Evolutionary conservation across 2,329 filamentous ascomycete species (phyloP), one percentile per base, ranked within the genome.

Genomic region (Fusarium brevicatenulatum): DNA sequence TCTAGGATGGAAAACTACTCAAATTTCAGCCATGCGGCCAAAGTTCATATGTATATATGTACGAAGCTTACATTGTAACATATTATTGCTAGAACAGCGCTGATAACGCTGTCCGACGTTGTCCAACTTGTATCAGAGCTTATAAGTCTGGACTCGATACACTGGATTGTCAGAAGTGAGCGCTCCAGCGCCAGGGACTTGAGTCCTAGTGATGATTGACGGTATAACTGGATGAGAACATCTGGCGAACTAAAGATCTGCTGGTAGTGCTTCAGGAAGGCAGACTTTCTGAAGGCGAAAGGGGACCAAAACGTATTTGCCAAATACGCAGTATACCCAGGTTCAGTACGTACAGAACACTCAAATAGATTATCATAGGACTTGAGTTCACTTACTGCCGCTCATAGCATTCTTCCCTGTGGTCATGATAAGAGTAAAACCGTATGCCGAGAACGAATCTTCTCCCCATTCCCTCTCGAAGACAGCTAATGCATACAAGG

Each of bases 401-500:
- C 39, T 30, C 52, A 53, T 57, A 9, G 59, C 59, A 39, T 67
- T 67, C 46, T 43, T 57, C 39, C 59, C 64, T 3, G 50, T 36
- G 25, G 40, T 28, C 59, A 67, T 63, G 43, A 67, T 64, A 1
- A 67, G 44, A 34, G 59, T 47, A 13, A 67, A 67, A 15, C 64
- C 64, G 52, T 67, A 64, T 25, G 64, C 64, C 4, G 64, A 67
- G 46, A 64, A 67, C 18, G 32, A 57, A 42, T 64, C 64, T 34
- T 67, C 64, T 25, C 64, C 59, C 59, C 64, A 67, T 46, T 63
- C 59, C 46, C n/a, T 53, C 44, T 67, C 64, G 34, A 67, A 58
- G 59, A 32, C 37, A n/a, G 59, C 37, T 18, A 67, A 47, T 21
- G 52, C 19, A 44, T 44, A 5, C 23, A 58, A 46, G 12, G 12